A percentile compares a stretch with the other conserved stretches of the same genome.
Evolutionary conservation across 1,139 yeast genomes (phyloP).

Genomic region (Kodamaea alishanica): DNA sequence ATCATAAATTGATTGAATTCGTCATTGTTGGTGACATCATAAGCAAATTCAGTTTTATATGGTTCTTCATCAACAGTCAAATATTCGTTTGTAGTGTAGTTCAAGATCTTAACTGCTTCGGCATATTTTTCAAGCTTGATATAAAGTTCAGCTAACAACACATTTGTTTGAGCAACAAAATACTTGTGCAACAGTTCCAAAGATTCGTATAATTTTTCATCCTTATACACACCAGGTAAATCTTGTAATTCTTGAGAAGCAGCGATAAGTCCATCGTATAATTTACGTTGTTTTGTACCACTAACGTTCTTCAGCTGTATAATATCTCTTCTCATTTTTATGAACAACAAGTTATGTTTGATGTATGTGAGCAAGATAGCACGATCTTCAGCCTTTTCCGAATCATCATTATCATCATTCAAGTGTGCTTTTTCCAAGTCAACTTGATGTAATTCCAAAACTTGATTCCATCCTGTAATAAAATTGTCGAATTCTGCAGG

Average conservation of each 20-base stretch:
- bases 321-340: conserved; percentile 70
- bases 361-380: conserved; percentile 75
- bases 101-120: conserved; percentile 54
- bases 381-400: conserved; percentile 61
- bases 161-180: conserved; percentile 42
- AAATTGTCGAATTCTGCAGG: conserved; percentile 29
- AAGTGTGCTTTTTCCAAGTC: conserved; percentile 25
- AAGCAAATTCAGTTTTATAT: conserved; percentile 36
- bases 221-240: conserved; percentile 88
- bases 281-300: conserved; percentile 28
- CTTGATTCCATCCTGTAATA: conserved; percentile 35
- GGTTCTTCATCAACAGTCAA: conserved; percentile 14
- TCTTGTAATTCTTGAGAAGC: conserved; percentile 61
- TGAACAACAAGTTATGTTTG: conserved; percentile 61
- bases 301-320: neutral
- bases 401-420: conserved; percentile 39
- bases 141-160: conserved; percentile 49
- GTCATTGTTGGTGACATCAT: conserved; percentile 33
- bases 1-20: conserved; percentile 28
- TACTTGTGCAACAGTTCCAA: conserved; percentile 49
- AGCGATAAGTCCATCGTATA: conserved; percentile 46
- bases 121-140: conserved; percentile 41
- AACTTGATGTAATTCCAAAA: conserved; percentile 28
- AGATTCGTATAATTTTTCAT: conserved; percentile 60
- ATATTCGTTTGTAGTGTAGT: conserved; percentile 28